A percentile compares a stretch with the other conserved stretches of the same genome.
These are phyloP conservation scores for Gracilaria vermiculophylla DNA, from an alignment of 23 red algal species.

Conservation along the genomic window DNA sequence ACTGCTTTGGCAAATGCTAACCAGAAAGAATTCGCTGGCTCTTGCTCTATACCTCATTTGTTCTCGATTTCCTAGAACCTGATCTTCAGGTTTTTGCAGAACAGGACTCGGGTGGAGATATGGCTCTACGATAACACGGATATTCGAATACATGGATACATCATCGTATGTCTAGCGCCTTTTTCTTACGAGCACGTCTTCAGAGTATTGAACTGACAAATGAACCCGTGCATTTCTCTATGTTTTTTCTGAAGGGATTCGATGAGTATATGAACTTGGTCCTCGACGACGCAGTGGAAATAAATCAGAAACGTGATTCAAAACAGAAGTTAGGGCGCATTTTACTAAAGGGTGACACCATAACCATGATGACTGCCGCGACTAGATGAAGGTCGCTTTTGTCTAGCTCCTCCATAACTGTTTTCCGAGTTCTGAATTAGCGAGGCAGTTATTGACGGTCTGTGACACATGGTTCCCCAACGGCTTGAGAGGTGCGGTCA, in stretches of 20 bases:
- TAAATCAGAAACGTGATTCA: constrained; percentile 23
- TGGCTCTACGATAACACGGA: constrained; percentile 84
- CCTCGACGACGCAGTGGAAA: constrained; percentile 79
- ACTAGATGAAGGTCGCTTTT: background rate
- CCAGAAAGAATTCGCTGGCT: background rate
- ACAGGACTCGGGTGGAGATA: constrained; percentile 70
- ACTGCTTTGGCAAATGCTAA: background rate
- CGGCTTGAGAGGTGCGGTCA: constrained; percentile 63
- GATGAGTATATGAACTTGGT: constrained; percentile 97
- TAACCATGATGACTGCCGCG: constrained; percentile 65
- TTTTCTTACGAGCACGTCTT: background rate
- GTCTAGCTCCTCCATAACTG: background rate
- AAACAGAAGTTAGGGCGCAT: constrained; percentile 48
- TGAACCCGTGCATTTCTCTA: background rate
- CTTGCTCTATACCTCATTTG: background rate
- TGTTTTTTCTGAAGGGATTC: constrained; percentile 45
- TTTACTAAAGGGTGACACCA: constrained; percentile 86
- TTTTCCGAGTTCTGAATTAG: background rate
- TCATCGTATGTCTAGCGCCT: constrained; percentile 37
- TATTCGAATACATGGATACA: constrained; percentile 71
- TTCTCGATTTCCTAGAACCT: constrained; percentile 41
- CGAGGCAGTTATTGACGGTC: constrained; percentile 6
- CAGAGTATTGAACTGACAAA: background rate
- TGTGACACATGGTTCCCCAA: constrained; percentile 61
- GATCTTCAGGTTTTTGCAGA: constrained; percentile 93